These are phyloP conservation scores for Tubosaeta brunneosetosa DNA, from an alignment of 768 basidiomycete genomes.

Conservation along the genomic window DNA sequence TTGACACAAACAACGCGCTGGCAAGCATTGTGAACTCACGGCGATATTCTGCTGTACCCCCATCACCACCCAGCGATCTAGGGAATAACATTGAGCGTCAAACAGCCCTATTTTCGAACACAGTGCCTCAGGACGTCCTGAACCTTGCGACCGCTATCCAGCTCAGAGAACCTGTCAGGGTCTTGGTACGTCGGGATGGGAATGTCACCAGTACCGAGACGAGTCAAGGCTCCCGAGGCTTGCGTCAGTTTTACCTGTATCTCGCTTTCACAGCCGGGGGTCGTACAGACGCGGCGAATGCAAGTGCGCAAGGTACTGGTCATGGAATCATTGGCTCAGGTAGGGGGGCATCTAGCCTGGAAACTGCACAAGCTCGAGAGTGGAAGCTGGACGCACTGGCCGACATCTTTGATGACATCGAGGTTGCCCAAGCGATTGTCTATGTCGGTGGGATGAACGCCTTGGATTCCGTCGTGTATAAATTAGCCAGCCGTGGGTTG, in stretches of 20 bases:
- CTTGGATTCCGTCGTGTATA: slow-evolving; percentile 86
- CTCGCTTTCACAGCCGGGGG: slow-evolving; percentile 89
- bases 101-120: slow-evolving; percentile 95
- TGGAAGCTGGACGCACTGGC: slow-evolving; percentile 94
- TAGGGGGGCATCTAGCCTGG: slow-evolving; percentile 73
- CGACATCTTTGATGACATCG: slow-evolving; percentile 85
- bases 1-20: slow-evolving; percentile 39
- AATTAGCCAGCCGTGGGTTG: slow-evolving; percentile 76
- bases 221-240: slow-evolving; percentile 68
- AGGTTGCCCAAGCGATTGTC: slow-evolving; percentile 74
- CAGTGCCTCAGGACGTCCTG: slow-evolving; percentile 95
- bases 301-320: slow-evolving; percentile 47
- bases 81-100: slow-evolving; percentile 67
- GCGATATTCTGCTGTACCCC: slow-evolving; percentile 54
- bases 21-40: slow-evolving; percentile 39
- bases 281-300: slow-evolving; percentile 49
- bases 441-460: slow-evolving; percentile 86
- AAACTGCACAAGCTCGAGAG: slow-evolving; percentile 81
- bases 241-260: slow-evolving; percentile 96
- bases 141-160: slow-evolving; percentile 92
- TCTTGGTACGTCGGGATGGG: slow-evolving; percentile 91
- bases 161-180: slow-evolving; percentile 92
- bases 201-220: slow-evolving; percentile 70
- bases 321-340: slow-evolving; percentile 93
- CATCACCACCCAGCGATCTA: slow-evolving; percentile 42